Base-by-base conservation (phyloP, 2,329 filamentous ascomycete species). In the Cladophialophora yegresii region DNA sequence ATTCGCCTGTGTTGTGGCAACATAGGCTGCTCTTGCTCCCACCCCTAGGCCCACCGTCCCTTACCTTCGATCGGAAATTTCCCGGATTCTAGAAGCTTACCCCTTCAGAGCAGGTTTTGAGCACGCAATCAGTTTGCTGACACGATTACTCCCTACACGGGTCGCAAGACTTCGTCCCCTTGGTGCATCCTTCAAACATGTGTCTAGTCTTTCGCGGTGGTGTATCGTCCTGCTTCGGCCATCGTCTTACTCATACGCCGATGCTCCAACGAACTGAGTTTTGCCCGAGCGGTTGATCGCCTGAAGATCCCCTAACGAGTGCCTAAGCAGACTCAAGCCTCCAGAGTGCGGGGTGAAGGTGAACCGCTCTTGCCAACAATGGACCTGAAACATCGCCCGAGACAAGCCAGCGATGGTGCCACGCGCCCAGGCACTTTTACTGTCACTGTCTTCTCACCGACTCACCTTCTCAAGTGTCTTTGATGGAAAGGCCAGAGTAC, bases 1-100 rank as follows among this genome's bases (percentile, higher is more conserved):
- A 6, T 28, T 28, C 26, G 26, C 26, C 26, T n/a, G n/a, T n/a
- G 36, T 8, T 43, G 16, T 20, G 16, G 36, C 36, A 16, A 40
- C 36, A 16, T 40, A 4, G 10, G 33, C 33, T 40, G 13, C 13
- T 13, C 13, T 40, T 16, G 36, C 13, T 7, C 16, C n/a, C n/a
- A n/a, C 36, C 16, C 7, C 36, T 16, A 16, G 16, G 36, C 16
- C 36, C 36, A 43, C 13, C 36, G 16, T 16, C 36, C 36, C 36
- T 43, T 16, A 43, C 36, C 36, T 43, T 43, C 36, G 16, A 43
- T 6, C 36, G 36, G 36, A 2, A 43, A 43, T 16, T 43, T 43
- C 36, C 36, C 16, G n/a, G 36, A 51, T 51, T 51, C 47, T 51
- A 51, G 47, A 51, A 51, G 47, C 20, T 51, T 51, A 51, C 47